Evolutionary conservation across 2,329 filamentous ascomycete genomes (phyloP), one percentile per base, ranked within the genome.

Genomic region (Ceratocystis destructans): DNA sequence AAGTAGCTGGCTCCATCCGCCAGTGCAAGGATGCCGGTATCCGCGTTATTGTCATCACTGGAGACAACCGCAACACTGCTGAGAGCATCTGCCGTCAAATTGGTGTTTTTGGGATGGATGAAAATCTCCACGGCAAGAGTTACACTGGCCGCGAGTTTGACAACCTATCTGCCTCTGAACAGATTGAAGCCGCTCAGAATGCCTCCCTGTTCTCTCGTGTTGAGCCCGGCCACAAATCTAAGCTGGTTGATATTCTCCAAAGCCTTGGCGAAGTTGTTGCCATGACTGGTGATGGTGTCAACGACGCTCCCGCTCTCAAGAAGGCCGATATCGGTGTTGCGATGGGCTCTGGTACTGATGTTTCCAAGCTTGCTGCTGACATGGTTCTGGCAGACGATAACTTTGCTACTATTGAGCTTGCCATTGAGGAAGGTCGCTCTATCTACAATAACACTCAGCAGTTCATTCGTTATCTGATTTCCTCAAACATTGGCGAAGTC

Each of bases 401-500:
- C 81, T 99, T 99, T 76, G 94, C 94, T 69, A 99, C 94, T 2
- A 99, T 99, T 71, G 90, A 96, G 75, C 82, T 90, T 66, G 94
- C 94, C 62, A 92, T 99, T 70, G 94, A 99, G 75, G 94, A 99
- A 78, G 94, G 94, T 65, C 88, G 94, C 69, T 92, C 92, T 70
- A 99, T 99, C 78, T 99, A 96, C 83, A 97, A 94, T 86, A 99
- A 99, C 82, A 99, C 94, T 5, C 94, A 99, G 75, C 94, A 99
- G 76, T 99, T 99, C 77, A 99, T 99, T 77, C 90, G 95, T 62
- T 99, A 99, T 76, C 83, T 99, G 69, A 99, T 99, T 75, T 97
- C 93, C 7, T 97, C 93, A 70, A 99, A 99, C 79, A 99, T 99
- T 71, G 95, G 94, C 72, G 94, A 99, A 76, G 94, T 99, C 45